Evolutionary conservation across 208 protist species (phyloP).

Genomic region (Trypanosoma melophagium): DNA sequence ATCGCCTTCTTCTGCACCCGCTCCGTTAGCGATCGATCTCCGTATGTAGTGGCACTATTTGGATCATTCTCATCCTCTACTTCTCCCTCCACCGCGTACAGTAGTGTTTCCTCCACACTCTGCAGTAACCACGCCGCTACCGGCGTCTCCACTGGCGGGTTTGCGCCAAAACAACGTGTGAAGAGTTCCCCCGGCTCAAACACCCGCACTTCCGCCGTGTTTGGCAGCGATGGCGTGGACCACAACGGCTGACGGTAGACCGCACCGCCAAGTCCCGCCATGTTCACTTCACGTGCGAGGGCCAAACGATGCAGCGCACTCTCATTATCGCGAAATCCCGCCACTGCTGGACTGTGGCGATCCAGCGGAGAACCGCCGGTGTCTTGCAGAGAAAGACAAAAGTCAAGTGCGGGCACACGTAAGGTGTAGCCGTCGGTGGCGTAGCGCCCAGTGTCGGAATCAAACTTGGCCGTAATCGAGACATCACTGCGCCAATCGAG

Average conservation of each 20-base stretch:
- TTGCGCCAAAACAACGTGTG: constrained; percentile 59
- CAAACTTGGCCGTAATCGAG: constrained; percentile 55
- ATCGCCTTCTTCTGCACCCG: constrained; percentile 90
- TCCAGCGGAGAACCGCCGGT: constrained; percentile 64
- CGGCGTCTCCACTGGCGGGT: constrained; percentile 50
- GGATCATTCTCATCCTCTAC: constrained; percentile 91
- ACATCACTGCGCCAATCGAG: constrained; percentile 68
- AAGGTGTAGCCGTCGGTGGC: constrained; percentile 48
- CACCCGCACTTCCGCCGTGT: constrained; percentile 40
- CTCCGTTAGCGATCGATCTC: constrained; percentile 74
- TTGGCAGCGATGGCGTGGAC: constrained; percentile 72
- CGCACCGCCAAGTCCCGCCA: constrained; percentile 74
- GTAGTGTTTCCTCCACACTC: constrained; percentile 67
- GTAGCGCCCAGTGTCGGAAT: constrained; percentile 42
- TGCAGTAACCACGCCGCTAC: constrained; percentile 76
- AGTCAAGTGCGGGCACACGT: constrained; percentile 55
- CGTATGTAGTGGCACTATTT: constrained; percentile 84
- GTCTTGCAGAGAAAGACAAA: constrained; percentile 61
- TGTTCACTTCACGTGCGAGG: constrained; percentile 80
- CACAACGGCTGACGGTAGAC: constrained; percentile 85
- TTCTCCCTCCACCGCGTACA: constrained; percentile 85
- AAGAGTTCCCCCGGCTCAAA: constrained; percentile 67
- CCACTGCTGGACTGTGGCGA: constrained; percentile 42
- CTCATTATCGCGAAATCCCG: constrained; percentile 85
- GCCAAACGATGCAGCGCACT: constrained; percentile 72